Evolutionary conservation across 2,329 filamentous ascomycete genomes (phyloP).

Genomic region (Aureobasidium leucospermi): DNA sequence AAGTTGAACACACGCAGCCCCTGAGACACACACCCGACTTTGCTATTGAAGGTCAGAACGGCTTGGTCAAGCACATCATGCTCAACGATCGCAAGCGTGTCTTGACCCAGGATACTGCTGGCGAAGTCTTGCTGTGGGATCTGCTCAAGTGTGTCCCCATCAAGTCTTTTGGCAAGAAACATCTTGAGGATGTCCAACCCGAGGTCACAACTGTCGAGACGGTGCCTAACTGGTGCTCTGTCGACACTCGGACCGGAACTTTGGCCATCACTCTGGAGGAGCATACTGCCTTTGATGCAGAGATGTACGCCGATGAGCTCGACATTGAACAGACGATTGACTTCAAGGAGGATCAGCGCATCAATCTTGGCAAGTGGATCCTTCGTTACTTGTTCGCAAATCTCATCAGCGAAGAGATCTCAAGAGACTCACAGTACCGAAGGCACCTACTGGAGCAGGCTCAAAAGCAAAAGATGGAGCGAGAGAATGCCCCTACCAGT

Average conservation of each 20-base stretch:
- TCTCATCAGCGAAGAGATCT: constrained; percentile 84
- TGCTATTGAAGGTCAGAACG: constrained; percentile 84
- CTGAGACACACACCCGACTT: constrained; percentile 40
- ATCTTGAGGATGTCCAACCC: constrained; percentile 84
- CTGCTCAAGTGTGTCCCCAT: constrained; percentile 82
- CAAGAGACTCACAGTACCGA: constrained; percentile 69
- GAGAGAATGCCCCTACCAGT: constrained; percentile 52
- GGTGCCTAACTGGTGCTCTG: constrained; percentile 91
- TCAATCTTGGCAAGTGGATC: constrained; percentile 96
- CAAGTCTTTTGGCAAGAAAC: constrained; percentile 85
- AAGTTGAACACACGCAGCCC: constrained; percentile 28
- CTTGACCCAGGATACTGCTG: constrained; percentile 86
- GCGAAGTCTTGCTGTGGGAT: constrained; percentile 94
- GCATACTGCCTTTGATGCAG: constrained; percentile 94
- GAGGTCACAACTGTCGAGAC: constrained; percentile 82
- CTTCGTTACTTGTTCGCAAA: constrained; percentile 85
- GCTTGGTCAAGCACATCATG: constrained; percentile 84
- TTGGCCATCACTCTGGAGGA: constrained; percentile 86
- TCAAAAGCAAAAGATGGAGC: constrained; percentile 49
- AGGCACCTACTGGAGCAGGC: constrained; percentile 57
- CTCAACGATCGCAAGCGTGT: constrained; percentile 86
- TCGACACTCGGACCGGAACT: constrained; percentile 87
- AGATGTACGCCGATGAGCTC: constrained; percentile 91
- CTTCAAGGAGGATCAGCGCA: constrained; percentile 88
- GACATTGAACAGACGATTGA: constrained; percentile 64